Conservation (phyloP, 1,284 basidiomycete species). For the Leccinum subrobustum region DNA sequence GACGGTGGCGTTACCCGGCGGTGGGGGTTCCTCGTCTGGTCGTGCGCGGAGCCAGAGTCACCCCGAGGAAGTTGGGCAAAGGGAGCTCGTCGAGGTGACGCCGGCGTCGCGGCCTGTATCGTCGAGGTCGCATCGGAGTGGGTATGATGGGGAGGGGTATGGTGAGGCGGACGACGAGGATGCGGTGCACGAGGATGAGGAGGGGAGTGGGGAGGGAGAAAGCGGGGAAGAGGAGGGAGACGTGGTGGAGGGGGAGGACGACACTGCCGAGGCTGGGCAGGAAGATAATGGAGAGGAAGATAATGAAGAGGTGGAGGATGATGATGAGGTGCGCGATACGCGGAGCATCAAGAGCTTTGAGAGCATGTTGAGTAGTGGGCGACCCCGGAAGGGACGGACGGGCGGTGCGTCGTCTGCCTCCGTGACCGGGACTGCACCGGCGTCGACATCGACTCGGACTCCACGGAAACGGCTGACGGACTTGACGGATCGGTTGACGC, state of each 20-base stretch:
- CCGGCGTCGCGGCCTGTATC: conserved; percentile 46
- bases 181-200: conserved; percentile 35
- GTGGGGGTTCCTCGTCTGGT: conserved; percentile 33
- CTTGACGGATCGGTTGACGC: conserved; percentile 72
- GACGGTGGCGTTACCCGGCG: conserved; percentile 56
- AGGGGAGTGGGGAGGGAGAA: conserved; percentile 33
- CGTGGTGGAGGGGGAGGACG: conserved; percentile 34
- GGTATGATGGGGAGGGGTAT: conserved; percentile 37
- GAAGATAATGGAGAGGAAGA: conserved; percentile 33
- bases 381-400: conserved; percentile 1
- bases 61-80: conserved; percentile 55
- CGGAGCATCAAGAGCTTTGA: conserved; percentile 80
- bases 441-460: conserved; percentile 1
- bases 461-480: conserved; percentile 43
- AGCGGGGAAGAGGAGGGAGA: conserved; percentile 31
- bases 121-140: conserved; percentile 39
- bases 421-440: not conserved
- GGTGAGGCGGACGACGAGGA: conserved; percentile 37
- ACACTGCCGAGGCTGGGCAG: conserved; percentile 27
- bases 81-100: conserved; percentile 62
- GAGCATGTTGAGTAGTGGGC: conserved; percentile 67
- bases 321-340: conserved; percentile 43
- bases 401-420: not conserved
- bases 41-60: conserved; percentile 30
- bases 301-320: conserved; percentile 19